Base-by-base conservation (phyloP, 805 yeast species). In the Metschnikowia hibisci region DNA sequence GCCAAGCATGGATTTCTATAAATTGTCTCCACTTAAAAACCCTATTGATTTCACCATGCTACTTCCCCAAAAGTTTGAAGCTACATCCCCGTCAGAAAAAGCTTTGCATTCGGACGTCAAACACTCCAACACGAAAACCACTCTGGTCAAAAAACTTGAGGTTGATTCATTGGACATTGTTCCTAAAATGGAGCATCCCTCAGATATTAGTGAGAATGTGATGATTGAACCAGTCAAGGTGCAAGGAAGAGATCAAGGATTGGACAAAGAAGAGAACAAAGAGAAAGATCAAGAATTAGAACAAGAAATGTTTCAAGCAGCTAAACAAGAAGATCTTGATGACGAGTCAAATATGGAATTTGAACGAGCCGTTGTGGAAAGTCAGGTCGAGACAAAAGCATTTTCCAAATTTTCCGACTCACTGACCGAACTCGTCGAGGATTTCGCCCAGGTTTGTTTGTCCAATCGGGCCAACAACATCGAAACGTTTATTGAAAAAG, bases 401-500 rank as follows among this genome's bases (percentile, higher is more conserved):
- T 42, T 45, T 6, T 33, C 46, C 14, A 45, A 42, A 14, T 39
- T 37, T 23, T 29, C 49, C 4, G 51, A 38, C 25, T 39, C 47
- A 1, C 45, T 45, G 14, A 12, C 37, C 2, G 56, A 53, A 33
- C 39, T 53, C 20, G 53, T 40, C 7, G 54, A 53, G 6, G 54
- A 52, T 30, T 46, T 53, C 34, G 57, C 56, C 0, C 54, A 48
- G 29, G 57, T 53, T 4, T 42, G 51, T 13, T 46, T 53, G 23
- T 32, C 54, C 7, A 47, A 42, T 27, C 41, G 45, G 14, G 45
- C 40, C 34, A 61, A 51, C 31, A 52, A 60, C 4, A 57, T 71
- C 7, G 69, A 70, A 43, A 42, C 52, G 2, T 55, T 69, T 25
- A 63, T 73, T 20, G 73, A 66, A 30, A 70, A 58, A 43, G 57